Base-by-base conservation (phyloP, 441 rosid species). In the Geranium incanum region DNA sequence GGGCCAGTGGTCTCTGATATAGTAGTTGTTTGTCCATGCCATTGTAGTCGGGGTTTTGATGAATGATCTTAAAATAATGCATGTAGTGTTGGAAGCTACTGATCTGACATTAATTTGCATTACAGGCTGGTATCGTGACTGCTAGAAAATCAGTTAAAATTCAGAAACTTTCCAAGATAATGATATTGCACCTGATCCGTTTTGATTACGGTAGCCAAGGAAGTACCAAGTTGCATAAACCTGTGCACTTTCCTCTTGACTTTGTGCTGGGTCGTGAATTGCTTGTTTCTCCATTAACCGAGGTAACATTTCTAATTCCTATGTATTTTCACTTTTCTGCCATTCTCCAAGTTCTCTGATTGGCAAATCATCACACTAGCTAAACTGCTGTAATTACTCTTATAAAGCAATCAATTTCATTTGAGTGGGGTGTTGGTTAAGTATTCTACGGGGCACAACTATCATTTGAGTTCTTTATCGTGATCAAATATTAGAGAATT, bases 171-270 rank as follows among this genome's bases (percentile, higher is more conserved):
- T 86, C 99, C 9, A 90, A 88, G 86, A 82, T 95, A 78, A 83
- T 95, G 96, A 90, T 95, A 75, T 80, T 95, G 83, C 99, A 95
- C 77, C 81, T 95, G 36, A 92, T 81, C 94, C 97, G 99, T n/a
- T 95, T 95, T 39, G 8, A 39, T 39, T 39, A 4, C 8, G 5
- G 43, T 39, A 39, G 4, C 43, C 43, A 39, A 4, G 43, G 43
- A 39, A 39, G 43, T 39, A 39, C 43, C 43, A 39, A 39, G 43
- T 39, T 39, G 43, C 43, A 39, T 74, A 95, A 95, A 79, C 87
- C 89, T n/a, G 91, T 95, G 76, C 86, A 50, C 43, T 39, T 39
- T 39, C 43, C 43, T 4, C 43, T 39, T 39, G 43, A 39, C 43
- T 39, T 39, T 39, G 43, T 39, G 43, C 74, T 95, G 71, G 79